Conservation (phyloP, 1,284 basidiomycete species). For the Pascua guehoae region DNA sequence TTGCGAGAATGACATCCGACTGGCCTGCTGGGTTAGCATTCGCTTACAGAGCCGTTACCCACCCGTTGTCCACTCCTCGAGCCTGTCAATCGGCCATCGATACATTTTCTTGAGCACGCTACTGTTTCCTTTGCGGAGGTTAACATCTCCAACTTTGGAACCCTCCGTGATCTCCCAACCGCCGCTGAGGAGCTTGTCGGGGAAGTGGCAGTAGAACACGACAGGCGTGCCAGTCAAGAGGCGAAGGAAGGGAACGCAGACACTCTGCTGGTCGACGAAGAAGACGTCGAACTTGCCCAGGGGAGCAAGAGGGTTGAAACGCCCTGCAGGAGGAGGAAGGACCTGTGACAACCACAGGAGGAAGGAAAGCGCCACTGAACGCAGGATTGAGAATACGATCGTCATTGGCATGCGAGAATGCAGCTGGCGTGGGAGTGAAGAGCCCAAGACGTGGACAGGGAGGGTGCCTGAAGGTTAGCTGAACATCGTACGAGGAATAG, state of each 20-base stretch:
- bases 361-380: conserved; percentile 74
- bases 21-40: conserved; percentile 56
- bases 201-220: conserved; percentile 97
- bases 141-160: conserved; percentile 47
- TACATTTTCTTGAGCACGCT: conserved; percentile 69
- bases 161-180: conserved; percentile 41
- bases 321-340: conserved; percentile 31
- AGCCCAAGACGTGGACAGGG: conserved; percentile 68
- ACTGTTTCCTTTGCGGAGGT: conserved; percentile 54
- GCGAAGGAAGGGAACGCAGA: conserved; percentile 79
- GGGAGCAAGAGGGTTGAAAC: conserved; percentile 39
- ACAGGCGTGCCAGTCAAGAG: conserved; percentile 66
- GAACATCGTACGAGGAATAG: conserved; percentile 17
- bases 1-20: conserved; percentile 85
- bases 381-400: conserved; percentile 81
- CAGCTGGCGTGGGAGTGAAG: conserved; percentile 75
- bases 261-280: conserved; percentile 92
- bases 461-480: conserved; percentile 64
- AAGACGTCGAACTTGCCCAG: conserved; percentile 67
- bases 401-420: conserved; percentile 66
- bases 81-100: conserved; percentile 79
- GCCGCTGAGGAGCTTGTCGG: conserved; percentile 77
- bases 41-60: conserved; percentile 32
- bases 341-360: conserved; percentile 58
- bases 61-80: conserved; percentile 90